Conservation (phyloP, 2,329 filamentous ascomycete genomes). For the Onygenales sp. region DNA sequence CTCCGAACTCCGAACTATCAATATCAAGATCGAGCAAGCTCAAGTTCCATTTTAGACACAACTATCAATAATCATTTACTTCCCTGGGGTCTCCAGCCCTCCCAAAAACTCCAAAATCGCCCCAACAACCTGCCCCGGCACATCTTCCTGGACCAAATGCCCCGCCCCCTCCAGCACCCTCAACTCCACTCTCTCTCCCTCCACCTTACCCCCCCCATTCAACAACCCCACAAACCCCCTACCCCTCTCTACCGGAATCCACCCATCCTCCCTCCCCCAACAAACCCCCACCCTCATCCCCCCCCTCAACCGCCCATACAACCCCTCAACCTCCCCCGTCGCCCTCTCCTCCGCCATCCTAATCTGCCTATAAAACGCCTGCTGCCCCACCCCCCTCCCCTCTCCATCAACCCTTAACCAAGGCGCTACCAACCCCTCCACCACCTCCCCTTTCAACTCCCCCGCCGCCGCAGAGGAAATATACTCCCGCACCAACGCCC, state of each 20-base stretch:
- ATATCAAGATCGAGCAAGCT: too few relatives aligned
- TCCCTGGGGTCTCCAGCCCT: too few relatives aligned
- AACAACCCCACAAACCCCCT: slow-evolving; percentile 21
- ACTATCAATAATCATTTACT: too few relatives aligned
- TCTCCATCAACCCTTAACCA: slow-evolving; percentile 18
- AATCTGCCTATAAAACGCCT: slow-evolving; percentile 34
- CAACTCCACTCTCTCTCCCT: too few relatives aligned
- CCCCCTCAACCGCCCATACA: slow-evolving; percentile 27
- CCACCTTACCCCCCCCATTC: too few relatives aligned
- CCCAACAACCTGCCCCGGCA: too few relatives aligned
- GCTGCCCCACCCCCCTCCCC: slow-evolving; percentile 16
- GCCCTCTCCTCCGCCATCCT: slow-evolving; percentile 24
- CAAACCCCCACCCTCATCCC: slow-evolving; percentile 32
- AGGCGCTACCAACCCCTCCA: slow-evolving; percentile 27
- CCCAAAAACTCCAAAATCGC: too few relatives aligned
- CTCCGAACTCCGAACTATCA: too few relatives aligned
- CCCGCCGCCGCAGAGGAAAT: slow-evolving; percentile 29
- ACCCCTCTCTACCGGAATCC: slow-evolving; percentile 35
- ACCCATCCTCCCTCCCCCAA: slow-evolving; percentile 36
- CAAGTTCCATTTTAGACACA: too few relatives aligned
- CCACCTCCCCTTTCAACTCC: slow-evolving; percentile 21
- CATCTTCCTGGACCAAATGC: too few relatives aligned
- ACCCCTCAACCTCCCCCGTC: slow-evolving; percentile 27
- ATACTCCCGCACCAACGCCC: slow-evolving; percentile 33
- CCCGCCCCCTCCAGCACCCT: too few relatives aligned